phyloP scores from a whole-genome alignment of 176 grass and related monocot genomes.

The Chrysopogon serrulatus region DNA sequence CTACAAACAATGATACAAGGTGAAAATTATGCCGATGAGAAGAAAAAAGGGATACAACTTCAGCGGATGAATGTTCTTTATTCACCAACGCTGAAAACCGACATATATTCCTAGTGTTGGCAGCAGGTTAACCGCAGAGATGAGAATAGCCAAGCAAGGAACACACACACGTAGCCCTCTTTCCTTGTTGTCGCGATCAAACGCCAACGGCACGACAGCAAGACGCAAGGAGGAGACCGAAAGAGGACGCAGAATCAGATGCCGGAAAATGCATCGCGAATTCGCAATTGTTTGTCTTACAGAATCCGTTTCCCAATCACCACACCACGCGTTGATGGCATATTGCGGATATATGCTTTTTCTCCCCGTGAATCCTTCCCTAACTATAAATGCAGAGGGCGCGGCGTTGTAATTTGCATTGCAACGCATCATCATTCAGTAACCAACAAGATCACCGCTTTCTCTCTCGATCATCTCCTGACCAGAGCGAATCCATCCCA shows the following conservation, averaged over 20 bases:
- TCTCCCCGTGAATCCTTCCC: not conserved
- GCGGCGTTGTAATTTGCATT: not conserved
- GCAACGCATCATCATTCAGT: not conserved
- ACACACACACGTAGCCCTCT: not conserved
- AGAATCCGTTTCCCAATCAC: not conserved
- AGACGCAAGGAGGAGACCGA: not conserved
- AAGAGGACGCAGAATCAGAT: conserved; percentile 21
- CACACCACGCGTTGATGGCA: not conserved
- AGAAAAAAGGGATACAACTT: not conserved
- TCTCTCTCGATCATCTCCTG: not conserved
- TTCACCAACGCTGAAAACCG: not conserved
- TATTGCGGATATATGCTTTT: not conserved
- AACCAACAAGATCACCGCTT: not conserved
- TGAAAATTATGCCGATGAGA: not conserved
- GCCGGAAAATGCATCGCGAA: not conserved
- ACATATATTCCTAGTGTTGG: conserved; percentile 7
- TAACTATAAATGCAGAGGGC: not conserved
- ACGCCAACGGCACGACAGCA: not conserved
- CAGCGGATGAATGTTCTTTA: not conserved
- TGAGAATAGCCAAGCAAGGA: not conserved
- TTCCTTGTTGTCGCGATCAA: not conserved
- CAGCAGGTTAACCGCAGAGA: not conserved
- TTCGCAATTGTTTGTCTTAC: not conserved
- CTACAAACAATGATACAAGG: not conserved
- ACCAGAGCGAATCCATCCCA: not conserved